Evolutionary conservation across 2,329 filamentous ascomycete genomes (phyloP).

Genomic region (Cordyceps cicadae): DNA sequence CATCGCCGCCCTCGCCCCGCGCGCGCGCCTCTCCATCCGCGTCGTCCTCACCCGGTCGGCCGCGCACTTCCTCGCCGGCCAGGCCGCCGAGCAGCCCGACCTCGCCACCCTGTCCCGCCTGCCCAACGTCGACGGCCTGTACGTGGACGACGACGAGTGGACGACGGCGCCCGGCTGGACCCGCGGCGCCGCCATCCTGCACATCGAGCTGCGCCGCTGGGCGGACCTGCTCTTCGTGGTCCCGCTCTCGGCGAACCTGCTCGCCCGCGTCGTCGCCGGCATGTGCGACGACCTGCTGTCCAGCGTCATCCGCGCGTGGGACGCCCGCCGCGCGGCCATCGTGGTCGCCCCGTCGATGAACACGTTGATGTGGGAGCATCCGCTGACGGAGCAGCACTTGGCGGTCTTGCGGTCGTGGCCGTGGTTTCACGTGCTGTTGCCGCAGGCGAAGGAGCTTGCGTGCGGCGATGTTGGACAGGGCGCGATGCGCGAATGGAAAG

Average conservation of each 20-base stretch:
- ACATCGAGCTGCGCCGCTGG: conserved; percentile 78
- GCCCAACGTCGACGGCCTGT: conserved; percentile 70
- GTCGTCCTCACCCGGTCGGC: conserved; percentile 71
- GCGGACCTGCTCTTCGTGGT: conserved; percentile 73
- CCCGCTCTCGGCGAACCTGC: conserved; percentile 73
- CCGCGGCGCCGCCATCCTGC: conserved; percentile 70
- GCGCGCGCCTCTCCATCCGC: conserved; percentile 64
- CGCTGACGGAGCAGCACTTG: conserved; percentile 67
- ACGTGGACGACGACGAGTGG: conserved; percentile 85
- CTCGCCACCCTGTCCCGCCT: conserved; percentile 49
- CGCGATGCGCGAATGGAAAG: conserved; percentile 74
- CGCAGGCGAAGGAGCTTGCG: conserved; percentile 68
- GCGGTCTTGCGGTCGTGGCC: conserved; percentile 53
- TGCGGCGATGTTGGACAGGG: conserved; percentile 79
- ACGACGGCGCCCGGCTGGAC: conserved; percentile 58
- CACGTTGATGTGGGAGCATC: conserved; percentile 82
- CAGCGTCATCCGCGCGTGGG: conserved; percentile 76
- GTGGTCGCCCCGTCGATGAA: conserved; percentile 82
- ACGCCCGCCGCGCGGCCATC: conserved; percentile 61
- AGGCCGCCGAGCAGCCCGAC: conserved; percentile 68
- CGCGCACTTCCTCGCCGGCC: conserved; percentile 65
- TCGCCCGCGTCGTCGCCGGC: conserved; percentile 76
- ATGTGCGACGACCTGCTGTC: conserved; percentile 71
- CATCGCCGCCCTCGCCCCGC: conserved; percentile 45
- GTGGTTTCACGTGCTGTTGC: conserved; percentile 65